phyloP scores from a whole-genome alignment of 495 filamentous ascomycete genomes.

The Bathelium albidoporum region DNA sequence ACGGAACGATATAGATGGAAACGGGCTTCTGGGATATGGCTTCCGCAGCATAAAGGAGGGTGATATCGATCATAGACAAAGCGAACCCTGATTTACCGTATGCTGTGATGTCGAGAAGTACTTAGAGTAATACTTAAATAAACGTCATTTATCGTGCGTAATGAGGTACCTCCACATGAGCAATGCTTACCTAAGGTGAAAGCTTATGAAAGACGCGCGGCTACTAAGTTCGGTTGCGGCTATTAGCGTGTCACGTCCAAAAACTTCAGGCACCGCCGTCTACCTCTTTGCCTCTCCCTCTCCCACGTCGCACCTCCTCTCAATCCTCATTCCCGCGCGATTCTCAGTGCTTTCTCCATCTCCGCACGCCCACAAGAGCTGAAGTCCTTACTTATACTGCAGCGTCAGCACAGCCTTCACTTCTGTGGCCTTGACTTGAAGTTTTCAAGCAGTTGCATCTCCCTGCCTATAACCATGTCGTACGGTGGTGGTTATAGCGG shows the following conservation, averaged over 20 bases:
- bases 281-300: neutral
- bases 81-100: neutral
- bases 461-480: constrained; percentile 44
- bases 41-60: constrained; percentile 4
- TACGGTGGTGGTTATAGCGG: constrained; percentile 60
- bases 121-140: neutral
- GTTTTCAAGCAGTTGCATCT: neutral
- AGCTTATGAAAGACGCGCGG: neutral
- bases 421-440: neutral
- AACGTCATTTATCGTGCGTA: too few relatives aligned
- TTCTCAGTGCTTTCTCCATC: neutral
- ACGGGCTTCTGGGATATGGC: constrained; percentile 86
- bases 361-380: neutral
- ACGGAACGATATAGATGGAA: constrained; percentile 51
- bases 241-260: neutral
- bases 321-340: neutral
- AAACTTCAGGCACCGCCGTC: constrained; percentile 3
- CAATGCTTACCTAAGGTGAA: neutral
- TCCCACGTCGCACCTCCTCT: neutral
- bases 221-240: neutral
- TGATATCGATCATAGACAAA: neutral
- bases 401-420: neutral
- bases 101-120: neutral
- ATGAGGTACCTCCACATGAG: too few relatives aligned
- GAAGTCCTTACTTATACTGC: neutral